Conservation (phyloP, 768 basidiomycete species). For the Strobilomyces echinocephalus region DNA sequence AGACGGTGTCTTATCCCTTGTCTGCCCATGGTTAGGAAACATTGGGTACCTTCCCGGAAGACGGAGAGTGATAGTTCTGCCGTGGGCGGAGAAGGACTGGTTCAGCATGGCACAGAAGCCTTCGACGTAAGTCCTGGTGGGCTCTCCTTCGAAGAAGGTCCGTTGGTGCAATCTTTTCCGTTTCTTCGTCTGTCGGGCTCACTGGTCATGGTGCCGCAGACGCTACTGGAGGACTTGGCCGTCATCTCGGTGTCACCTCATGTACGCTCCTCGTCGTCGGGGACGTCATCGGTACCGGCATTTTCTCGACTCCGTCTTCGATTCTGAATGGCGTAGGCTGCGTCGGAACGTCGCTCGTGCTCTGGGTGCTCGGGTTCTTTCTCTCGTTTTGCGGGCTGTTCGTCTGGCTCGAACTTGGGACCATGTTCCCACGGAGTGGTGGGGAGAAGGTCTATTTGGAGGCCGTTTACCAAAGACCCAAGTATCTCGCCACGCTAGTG, state of each 20-base stretch:
- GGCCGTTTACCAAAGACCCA: slow-evolving; percentile 46
- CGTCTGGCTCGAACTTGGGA: slow-evolving; percentile 60
- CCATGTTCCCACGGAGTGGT: slow-evolving; percentile 59
- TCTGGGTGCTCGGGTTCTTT: slow-evolving; percentile 58
- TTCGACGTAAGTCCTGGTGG: slow-evolving; percentile 36
- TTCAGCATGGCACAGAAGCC: neutral
- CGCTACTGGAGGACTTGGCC: slow-evolving; percentile 51
- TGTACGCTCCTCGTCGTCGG: slow-evolving; percentile 56
- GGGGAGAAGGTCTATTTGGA: slow-evolving; percentile 64
- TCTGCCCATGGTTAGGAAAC: slow-evolving; percentile 2
- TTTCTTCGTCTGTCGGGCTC: no score
- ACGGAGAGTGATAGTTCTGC: neutral
- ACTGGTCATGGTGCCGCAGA: slow-evolving; percentile 25
- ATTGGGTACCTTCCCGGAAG: slow-evolving; percentile 6
- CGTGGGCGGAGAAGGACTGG: neutral
- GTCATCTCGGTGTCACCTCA: slow-evolving; percentile 52
- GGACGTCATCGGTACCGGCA: slow-evolving; percentile 56
- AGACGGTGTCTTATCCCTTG: neutral
- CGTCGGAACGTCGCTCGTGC: slow-evolving; percentile 55
- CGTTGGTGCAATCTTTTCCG: neutral
- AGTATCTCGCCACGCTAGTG: slow-evolving; percentile 44
- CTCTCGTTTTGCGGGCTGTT: slow-evolving; percentile 57
- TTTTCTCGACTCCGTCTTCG: slow-evolving; percentile 57
- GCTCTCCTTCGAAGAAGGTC: slow-evolving; percentile 49
- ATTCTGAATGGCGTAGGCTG: slow-evolving; percentile 54